A percentile compares a stretch with the other conserved stretches of the same genome.
Evolutionary conservation across 228 moss, liverwort and hornwort genomes (phyloP).

Genomic region (Sphagnum fallax): DNA sequence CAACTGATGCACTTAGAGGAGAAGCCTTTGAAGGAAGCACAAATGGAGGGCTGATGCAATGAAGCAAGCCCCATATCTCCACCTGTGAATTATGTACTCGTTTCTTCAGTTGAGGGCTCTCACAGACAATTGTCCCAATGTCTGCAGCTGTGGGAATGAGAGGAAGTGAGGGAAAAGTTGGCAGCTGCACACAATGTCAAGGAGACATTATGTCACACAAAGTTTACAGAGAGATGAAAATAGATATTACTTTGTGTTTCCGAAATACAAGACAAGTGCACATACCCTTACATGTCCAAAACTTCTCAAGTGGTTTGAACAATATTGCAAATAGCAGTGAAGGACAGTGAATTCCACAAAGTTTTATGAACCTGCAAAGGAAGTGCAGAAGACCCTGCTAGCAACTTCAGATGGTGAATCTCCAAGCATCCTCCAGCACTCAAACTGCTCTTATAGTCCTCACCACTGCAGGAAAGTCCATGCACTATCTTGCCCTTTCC

Average conservation of each 20-base stretch:
- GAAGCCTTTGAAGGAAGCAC: conserved; percentile 30
- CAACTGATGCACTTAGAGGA: conserved; percentile 10
- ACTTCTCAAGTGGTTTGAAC: too few relatives aligned
- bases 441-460: too few relatives aligned
- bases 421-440: conserved; percentile 41
- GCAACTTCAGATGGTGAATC: conserved; percentile 46
- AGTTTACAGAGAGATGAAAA: too few relatives aligned
- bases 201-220: too few relatives aligned
- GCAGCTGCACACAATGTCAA: conserved; percentile 19
- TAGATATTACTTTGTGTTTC: too few relatives aligned
- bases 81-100: conserved; percentile 21
- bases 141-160: conserved; percentile 49
- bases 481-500: conserved; percentile 4
- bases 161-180: conserved; percentile 49
- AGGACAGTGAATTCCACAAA: too few relatives aligned
- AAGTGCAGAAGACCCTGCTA: conserved; percentile 22
- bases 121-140: conserved; percentile 28
- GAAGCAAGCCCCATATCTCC: conserved; percentile 36
- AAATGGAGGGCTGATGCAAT: conserved; percentile 60
- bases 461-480: conserved; percentile 6
- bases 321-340: too few relatives aligned
- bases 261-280: too few relatives aligned
- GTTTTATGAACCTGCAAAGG: conserved; percentile 19
- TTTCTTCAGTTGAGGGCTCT: conserved; percentile 32
- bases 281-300: too few relatives aligned